Evolutionary conservation across 441 rosid genomes (phyloP), one percentile per base, ranked within the genome.

Genomic region (Gossypium lobatum): DNA sequence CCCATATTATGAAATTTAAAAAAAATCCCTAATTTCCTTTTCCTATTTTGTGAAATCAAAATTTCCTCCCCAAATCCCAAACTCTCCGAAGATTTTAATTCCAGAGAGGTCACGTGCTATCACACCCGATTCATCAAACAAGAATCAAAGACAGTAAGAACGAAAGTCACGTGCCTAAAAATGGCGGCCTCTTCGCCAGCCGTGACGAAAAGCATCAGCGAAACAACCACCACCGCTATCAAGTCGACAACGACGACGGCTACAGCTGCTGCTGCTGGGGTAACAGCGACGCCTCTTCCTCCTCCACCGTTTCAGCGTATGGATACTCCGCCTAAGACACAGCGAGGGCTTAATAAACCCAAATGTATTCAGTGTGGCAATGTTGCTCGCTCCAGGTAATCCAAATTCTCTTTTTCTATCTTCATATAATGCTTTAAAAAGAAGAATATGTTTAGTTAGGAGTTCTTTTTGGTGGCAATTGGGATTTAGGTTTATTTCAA

Each of bases 281-380:
- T 54, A 54, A 9, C 59, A 5, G 57, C 57, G 13, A 9, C 45
- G 4, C 25, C 61, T 18, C 14, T 3, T 20, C 66, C 80, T 14
- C 59, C 71, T 23, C 71, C 75, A 25, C 69, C 70, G 37, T 42
- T 78, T 45, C 78, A 65, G 73, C 83, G 84, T 11, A 16, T 57
- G 65, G 83, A 76, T 46, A 80, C 87, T 20, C 86, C 90, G n/a
- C 89, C 88, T 9, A 93, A 83, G 84, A 90, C 91, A 46, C 96
- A 86, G 64, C 99, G 99, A 26, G 98, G 97, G 18, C 99, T 91
- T 69, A 95, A 93, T 77, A 95, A 95, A 75, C 98, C 99, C 34
- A 95, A 93, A 86, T 93, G 98, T 74, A 88, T 91, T 48, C 95
- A 90, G 83, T 93, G 98, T 75, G 98, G 98, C 78, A 91, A 95